Percentiles rank a stretch among this genome's conserved stretches.
Evolutionary conservation across 1,139 yeast species (phyloP).

Genomic region (Sugiyamaella novakii): DNA sequence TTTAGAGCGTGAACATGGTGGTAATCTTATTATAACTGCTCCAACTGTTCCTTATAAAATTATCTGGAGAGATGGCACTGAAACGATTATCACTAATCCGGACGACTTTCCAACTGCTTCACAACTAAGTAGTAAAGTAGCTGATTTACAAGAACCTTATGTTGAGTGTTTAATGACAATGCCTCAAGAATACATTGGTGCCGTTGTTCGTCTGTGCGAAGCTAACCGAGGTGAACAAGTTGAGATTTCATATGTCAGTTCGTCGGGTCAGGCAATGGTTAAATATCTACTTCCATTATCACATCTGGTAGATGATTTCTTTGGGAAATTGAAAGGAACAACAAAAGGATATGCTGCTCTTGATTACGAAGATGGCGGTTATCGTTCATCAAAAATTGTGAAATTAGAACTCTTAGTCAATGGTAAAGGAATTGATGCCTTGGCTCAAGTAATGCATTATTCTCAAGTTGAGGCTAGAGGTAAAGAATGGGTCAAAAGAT

Average conservation of each 20-base stretch:
- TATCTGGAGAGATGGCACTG: constrained; percentile 61
- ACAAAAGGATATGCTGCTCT: constrained; percentile 93
- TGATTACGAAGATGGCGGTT: constrained; percentile 94
- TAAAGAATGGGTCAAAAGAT: constrained; percentile 76
- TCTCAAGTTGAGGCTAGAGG: constrained; percentile 76
- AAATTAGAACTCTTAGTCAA: constrained; percentile 88
- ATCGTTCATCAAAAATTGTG: constrained; percentile 73
- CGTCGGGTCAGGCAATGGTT: constrained; percentile 64
- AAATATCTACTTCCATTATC: constrained; percentile 83
- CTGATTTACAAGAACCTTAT: constrained; percentile 75
- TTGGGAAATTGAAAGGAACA: constrained; percentile 86
- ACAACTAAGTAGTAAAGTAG: constrained; percentile 48
- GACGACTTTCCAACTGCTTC: constrained; percentile 79
- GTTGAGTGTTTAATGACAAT: constrained; percentile 90
- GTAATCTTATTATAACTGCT: constrained; percentile 86
- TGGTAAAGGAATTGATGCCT: constrained; percentile 88
- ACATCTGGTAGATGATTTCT: constrained; percentile 90
- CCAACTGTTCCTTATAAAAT: constrained; percentile 95
- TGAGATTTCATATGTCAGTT: constrained; percentile 73
- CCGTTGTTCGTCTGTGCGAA: constrained; percentile 84
- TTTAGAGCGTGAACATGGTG: constrained; percentile 90
- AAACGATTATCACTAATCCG: constrained; percentile 76
- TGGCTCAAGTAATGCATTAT: constrained; percentile 85
- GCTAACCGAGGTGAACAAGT: constrained; percentile 79
- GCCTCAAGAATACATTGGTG: constrained; percentile 86